Evolutionary conservation across 2,329 filamentous ascomycete genomes (phyloP).

Genomic region (Leptodontidium sp.): DNA sequence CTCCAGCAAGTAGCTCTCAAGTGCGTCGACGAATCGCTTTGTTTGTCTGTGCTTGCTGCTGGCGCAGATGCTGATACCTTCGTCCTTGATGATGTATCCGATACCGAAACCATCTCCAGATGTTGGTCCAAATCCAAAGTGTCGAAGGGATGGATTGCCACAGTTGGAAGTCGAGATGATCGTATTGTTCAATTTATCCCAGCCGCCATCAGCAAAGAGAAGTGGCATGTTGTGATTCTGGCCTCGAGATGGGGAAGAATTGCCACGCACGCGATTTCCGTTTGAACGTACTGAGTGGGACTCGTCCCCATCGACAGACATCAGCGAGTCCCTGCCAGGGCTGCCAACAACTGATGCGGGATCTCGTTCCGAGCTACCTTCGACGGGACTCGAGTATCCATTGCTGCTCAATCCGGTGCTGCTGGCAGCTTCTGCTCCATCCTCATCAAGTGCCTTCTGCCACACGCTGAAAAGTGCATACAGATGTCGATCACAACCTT

Average conservation of each 20-base stretch:
- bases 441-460: slow-evolving; percentile 87
- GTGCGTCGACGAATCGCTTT: slow-evolving; percentile 83
- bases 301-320: slow-evolving; percentile 52
- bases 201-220: slow-evolving; percentile 87
- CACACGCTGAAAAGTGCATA: slow-evolving; percentile 95
- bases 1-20: slow-evolving; percentile 91
- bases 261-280: slow-evolving; percentile 52
- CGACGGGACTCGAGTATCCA: slow-evolving; percentile 66
- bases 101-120: slow-evolving; percentile 96
- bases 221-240: slow-evolving; percentile 68
- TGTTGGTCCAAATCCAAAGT: slow-evolving; percentile 96
- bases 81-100: slow-evolving; percentile 98
- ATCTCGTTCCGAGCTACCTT: slow-evolving; percentile 58
- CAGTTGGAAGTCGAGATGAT: slow-evolving; percentile 98
- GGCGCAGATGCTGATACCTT: slow-evolving; percentile 88
- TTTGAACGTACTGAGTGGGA: slow-evolving; percentile 46
- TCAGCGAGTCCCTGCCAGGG: slow-evolving; percentile 59
- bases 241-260: slow-evolving; percentile 61
- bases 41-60: slow-evolving; percentile 95
- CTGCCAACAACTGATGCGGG: slow-evolving; percentile 58
- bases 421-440: slow-evolving; percentile 61
- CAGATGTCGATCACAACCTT: slow-evolving; percentile 91
- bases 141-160: slow-evolving; percentile 91
- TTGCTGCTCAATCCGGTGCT: slow-evolving; percentile 61
- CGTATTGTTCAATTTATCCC: slow-evolving; percentile 95